Evolutionary conservation across 1,284 basidiomycete species (phyloP), one percentile per base, ranked within the genome.

Genomic region (Tilletia indica): DNA sequence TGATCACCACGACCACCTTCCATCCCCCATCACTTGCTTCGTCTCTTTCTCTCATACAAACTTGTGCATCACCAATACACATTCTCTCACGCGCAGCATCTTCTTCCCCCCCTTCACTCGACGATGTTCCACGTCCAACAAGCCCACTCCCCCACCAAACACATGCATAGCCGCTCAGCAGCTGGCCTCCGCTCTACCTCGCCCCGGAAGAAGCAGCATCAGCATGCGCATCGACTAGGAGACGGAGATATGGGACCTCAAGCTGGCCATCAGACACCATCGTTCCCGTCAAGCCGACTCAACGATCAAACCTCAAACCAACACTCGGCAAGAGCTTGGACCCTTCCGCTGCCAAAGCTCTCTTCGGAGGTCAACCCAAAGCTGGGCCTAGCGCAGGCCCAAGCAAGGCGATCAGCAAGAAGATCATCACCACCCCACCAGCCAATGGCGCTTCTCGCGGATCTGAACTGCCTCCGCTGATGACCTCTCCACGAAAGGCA

Each of bases 141-240:
- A 4, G 34, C 31, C 16, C 61, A 64, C 61, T 64, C 61, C 21
- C 61, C 61, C 34, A 38, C 61, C 5, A 64, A 64, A 34, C 61
- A 64, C 34, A 9, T n/a, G 12, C 61, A 64, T 3, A 38, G 38
- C 14, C 61, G 61, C 34, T 42, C 61, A 42, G 61, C 61, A 64
- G 61, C 31, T 16, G 3, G 16, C 36, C 61, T 64, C 36, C 61
- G 61, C 14, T 39, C 61, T 14, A 42, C 61, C 61, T 64, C 61
- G 61, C 61, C 61, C 31, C 61, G 36, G 14, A 64, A 64, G 36
- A 64, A 64, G 61, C 56, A 58, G 9, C 56, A 58, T 34, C 56
- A 58, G 14, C 61, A 64, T 39, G 61, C 61, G 19, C 61, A 64
- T 42, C 8, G 61, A 64, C 61, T 64, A 16, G 61, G 34, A 11